Evolutionary conservation across 352 stramenopile species (phyloP).

Genomic region (Phytophthora rubi): DNA sequence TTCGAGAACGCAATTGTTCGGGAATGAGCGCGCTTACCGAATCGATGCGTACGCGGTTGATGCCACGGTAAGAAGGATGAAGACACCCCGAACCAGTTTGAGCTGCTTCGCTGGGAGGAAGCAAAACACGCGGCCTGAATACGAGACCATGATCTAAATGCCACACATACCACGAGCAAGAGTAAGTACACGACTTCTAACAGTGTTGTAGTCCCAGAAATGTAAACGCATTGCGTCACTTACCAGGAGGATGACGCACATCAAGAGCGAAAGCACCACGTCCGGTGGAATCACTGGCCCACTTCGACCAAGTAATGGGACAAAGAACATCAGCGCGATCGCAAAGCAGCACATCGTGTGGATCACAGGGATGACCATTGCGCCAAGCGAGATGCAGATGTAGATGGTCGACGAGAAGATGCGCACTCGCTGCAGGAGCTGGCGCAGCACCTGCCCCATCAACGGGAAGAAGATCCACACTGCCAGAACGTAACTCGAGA

Average conservation of each 20-base stretch:
- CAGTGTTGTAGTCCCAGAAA: neutral
- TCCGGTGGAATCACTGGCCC: constrained; percentile 65
- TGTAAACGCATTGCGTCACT: constrained; percentile 7
- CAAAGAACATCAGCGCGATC: constrained; percentile 76
- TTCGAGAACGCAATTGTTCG: neutral
- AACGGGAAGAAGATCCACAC: constrained; percentile 74
- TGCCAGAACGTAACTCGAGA: constrained; percentile 69
- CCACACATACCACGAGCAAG: constrained; percentile 8
- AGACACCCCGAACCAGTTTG: constrained; percentile 42
- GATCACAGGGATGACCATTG: constrained; percentile 62
- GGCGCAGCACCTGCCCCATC: constrained; percentile 51
- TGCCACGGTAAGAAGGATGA: constrained; percentile 44
- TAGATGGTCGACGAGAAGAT: constrained; percentile 53
- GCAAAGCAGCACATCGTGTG: constrained; percentile 64
- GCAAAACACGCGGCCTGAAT: constrained; percentile 75
- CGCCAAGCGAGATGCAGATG: constrained; percentile 54
- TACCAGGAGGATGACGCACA: constrained; percentile 60
- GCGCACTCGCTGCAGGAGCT: constrained; percentile 42
- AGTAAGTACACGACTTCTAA: constrained; percentile 19
- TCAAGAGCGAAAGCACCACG: constrained; percentile 54
- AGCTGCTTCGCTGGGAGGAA: constrained; percentile 61
- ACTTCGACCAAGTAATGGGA: constrained; percentile 72
- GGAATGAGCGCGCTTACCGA: constrained; percentile 34
- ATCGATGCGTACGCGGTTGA: constrained; percentile 56
- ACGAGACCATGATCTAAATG: constrained; percentile 55